These are phyloP conservation scores for Phenoliferia sp. DNA, from an alignment of 1,284 basidiomycete species.

Conservation along the genomic window DNA sequence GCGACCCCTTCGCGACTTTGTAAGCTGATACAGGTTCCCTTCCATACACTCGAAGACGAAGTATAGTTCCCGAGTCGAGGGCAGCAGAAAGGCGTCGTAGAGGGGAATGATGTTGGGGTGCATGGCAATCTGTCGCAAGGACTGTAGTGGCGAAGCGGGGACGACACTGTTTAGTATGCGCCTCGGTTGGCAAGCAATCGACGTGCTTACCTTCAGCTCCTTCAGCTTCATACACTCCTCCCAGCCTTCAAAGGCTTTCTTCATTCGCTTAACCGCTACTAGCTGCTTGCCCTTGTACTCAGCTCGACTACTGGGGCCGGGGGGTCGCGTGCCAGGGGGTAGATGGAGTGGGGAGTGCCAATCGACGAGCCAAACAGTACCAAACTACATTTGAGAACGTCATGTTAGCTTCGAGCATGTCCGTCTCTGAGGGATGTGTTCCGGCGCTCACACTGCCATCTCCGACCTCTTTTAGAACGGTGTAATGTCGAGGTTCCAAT, in stretches of 20 bases:
- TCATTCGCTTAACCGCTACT: conserved; percentile 98
- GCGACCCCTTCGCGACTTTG: conserved; percentile 91
- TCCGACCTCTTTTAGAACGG: conserved; percentile 76
- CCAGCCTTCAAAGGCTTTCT: conserved; percentile 96
- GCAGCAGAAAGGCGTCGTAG: conserved; percentile 97
- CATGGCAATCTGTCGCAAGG: conserved; percentile 84
- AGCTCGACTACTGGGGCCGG: conserved; percentile 66
- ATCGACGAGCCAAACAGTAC: conserved; percentile 97
- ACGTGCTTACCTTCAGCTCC: conserved; percentile 74
- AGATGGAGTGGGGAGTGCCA: conserved; percentile 90
- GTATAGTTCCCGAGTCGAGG: conserved; percentile 88
- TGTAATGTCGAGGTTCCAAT: conserved; percentile 46
- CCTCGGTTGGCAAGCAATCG: background rate
- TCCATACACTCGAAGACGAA: conserved; percentile 99
- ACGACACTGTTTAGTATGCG: conserved; percentile 6
- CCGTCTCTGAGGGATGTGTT: conserved; percentile 48
- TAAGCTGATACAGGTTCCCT: conserved; percentile 98
- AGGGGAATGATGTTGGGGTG: conserved; percentile 98
- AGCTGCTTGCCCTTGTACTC: conserved; percentile 93
- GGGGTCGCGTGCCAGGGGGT: conserved; percentile 58
- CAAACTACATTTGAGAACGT: conserved; percentile 52
- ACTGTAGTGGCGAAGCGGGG: conserved; percentile 51
- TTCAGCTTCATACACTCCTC: conserved; percentile 91
- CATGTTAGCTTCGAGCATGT: background rate
- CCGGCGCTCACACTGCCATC: conserved; percentile 73